Evolutionary conservation across 2,329 filamentous ascomycete genomes (phyloP).

Genomic region (Elsinoe ampelina): DNA sequence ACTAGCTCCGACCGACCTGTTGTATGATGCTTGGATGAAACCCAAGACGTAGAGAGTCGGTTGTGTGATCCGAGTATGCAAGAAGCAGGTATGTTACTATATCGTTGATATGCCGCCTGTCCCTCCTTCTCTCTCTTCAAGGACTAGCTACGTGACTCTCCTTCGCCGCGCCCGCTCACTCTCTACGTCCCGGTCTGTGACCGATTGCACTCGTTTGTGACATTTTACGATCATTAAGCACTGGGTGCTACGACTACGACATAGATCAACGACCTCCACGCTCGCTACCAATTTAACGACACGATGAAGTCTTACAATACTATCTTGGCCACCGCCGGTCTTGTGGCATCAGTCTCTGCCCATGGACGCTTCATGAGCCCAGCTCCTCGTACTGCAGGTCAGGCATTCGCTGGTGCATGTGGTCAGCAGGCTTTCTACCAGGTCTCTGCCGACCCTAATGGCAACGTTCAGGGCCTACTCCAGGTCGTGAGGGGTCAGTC

Average conservation of each 20-base stretch:
- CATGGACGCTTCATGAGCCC: constrained; percentile 47
- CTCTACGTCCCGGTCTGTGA: constrained; percentile 24
- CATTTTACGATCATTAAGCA: constrained; percentile 18
- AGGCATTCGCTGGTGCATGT: constrained; percentile 36
- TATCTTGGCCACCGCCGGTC: constrained; percentile 34
- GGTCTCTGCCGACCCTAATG: constrained; percentile 38
- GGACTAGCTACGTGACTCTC: constrained; percentile 7
- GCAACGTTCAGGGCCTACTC: constrained; percentile 48
- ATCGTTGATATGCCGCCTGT: constrained; percentile 10
- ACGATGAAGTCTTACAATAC: constrained; percentile 30
- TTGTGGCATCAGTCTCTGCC: constrained; percentile 40
- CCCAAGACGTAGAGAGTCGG: constrained; percentile 8
- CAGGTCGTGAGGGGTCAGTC: constrained; percentile 40
- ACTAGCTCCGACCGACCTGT: constrained; percentile 1
- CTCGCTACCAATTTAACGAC: constrained; percentile 10
- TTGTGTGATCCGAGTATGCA: not conserved
- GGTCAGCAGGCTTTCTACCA: constrained; percentile 47
- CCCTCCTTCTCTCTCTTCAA: constrained; percentile 5
- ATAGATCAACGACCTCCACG: constrained; percentile 7
- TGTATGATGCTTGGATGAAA: constrained; percentile 3
- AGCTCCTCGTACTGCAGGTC: constrained; percentile 40
- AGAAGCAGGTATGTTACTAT: constrained; percentile 10
- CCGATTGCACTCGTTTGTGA: constrained; percentile 22
- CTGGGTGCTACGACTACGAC: constrained; percentile 19
- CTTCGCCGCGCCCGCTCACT: constrained; percentile 12